These are phyloP conservation scores for Monosporascus sp. DNA, from an alignment of 2,329 filamentous ascomycete genomes.

Conservation along the genomic window DNA sequence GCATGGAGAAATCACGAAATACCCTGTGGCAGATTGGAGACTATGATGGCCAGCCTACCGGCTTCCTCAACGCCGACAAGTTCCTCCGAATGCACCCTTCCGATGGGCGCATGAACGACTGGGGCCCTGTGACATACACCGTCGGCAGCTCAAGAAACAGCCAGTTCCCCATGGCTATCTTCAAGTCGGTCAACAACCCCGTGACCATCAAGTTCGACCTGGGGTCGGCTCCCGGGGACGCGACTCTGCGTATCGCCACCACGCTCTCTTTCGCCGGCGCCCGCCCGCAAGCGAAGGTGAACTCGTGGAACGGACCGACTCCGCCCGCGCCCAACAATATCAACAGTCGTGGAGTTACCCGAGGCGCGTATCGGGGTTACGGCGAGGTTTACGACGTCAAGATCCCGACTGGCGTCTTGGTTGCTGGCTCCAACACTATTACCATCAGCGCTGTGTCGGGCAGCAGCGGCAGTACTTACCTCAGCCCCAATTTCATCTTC, in stretches of 20 bases:
- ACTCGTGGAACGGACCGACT: constrained; percentile 42
- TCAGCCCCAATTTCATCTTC: constrained; percentile 50
- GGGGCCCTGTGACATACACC: constrained; percentile 56
- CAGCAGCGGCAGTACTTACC: constrained; percentile 46
- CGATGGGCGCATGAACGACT: constrained; percentile 56
- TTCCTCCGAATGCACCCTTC: constrained; percentile 64
- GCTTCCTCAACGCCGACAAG: constrained; percentile 62
- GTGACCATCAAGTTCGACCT: constrained; percentile 57
- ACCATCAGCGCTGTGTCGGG: constrained; percentile 55
- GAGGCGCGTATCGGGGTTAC: constrained; percentile 58
- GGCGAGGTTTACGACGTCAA: constrained; percentile 59
- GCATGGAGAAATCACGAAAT: constrained; percentile 35
- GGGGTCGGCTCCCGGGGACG: constrained; percentile 41
- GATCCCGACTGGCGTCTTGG: constrained; percentile 54
- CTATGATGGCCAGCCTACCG: constrained; percentile 58
- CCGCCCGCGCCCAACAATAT: constrained; percentile 56
- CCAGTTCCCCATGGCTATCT: constrained; percentile 62
- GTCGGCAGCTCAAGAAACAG: constrained; percentile 47
- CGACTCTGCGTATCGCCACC: constrained; percentile 59
- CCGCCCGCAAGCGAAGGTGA: constrained; percentile 52
- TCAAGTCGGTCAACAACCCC: constrained; percentile 54
- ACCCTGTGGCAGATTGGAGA: constrained; percentile 60
- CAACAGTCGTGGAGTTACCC: constrained; percentile 58
- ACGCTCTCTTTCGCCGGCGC: constrained; percentile 57
- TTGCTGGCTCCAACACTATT: constrained; percentile 58